Conservation (phyloP, 202 grass and related monocot species). For the Schoenoplectus triqueter region DNA sequence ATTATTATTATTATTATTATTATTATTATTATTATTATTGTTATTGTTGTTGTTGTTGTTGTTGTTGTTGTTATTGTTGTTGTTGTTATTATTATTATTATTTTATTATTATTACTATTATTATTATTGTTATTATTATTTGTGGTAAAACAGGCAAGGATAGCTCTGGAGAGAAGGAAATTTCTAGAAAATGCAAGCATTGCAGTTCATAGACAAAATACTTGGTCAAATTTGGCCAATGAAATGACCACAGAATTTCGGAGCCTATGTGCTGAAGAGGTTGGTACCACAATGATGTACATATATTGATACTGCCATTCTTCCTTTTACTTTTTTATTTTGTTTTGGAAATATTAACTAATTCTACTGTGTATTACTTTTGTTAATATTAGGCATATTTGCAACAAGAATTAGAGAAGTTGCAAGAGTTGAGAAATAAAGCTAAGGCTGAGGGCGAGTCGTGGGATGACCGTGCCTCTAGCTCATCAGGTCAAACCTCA, state of each 20-base stretch:
- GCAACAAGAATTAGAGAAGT: conserved; percentile 98
- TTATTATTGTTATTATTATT: conserved; percentile 27
- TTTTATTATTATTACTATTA: background rate
- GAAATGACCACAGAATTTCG: conserved; percentile 99
- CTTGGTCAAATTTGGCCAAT: conserved; percentile 96
- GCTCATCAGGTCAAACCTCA: conserved; percentile 80
- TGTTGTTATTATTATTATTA: too few relatives aligned
- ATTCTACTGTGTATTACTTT: conserved; percentile 35
- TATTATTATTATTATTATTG: too few relatives aligned
- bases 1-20: conserved; percentile 27
- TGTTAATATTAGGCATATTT: conserved; percentile 79
- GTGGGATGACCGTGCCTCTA: conserved; percentile 83
- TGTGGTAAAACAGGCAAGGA: conserved; percentile 75
- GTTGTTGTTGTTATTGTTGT: too few relatives aligned
- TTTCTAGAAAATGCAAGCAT: conserved; percentile 95
- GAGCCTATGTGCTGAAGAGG: conserved; percentile 99
- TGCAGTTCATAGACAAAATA: conserved; percentile 87
- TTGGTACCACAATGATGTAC: conserved; percentile 41
- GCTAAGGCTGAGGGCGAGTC: conserved; percentile 87
- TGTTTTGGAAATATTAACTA: conserved; percentile 29
- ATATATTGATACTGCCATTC: background rate
- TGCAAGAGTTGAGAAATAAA: conserved; percentile 94
- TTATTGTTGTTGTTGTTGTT: too few relatives aligned
- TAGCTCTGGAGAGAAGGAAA: conserved; percentile 93
- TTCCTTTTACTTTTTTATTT: background rate